These are phyloP conservation scores for Candida orba DNA, from an alignment of 805 yeast genomes.

Conservation along the genomic window DNA sequence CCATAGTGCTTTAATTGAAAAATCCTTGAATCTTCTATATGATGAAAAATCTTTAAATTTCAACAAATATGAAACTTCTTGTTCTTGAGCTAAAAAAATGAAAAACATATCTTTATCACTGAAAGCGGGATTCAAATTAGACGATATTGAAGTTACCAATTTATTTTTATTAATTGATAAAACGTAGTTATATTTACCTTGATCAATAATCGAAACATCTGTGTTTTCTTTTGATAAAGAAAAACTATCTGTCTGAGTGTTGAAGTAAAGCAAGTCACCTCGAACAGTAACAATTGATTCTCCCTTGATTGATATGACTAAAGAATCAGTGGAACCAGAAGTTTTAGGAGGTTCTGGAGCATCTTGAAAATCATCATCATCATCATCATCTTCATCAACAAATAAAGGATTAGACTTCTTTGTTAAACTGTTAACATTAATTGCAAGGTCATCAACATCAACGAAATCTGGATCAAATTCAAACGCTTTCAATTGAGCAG, in stretches of 20 bases:
- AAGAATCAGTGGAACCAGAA: neutral
- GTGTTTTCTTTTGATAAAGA: slow-evolving; percentile 29
- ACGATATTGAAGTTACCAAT: slow-evolving; percentile 36
- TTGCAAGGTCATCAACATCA: slow-evolving; percentile 4
- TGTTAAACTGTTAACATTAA: slow-evolving; percentile 6
- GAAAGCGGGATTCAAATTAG: slow-evolving; percentile 59
- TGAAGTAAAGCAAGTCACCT: slow-evolving; percentile 23
- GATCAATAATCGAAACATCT: slow-evolving; percentile 33
- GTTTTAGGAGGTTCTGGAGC: slow-evolving; percentile 22
- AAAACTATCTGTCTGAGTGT: neutral
- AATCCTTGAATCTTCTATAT: slow-evolving; percentile 45
- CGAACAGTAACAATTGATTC: slow-evolving; percentile 11
- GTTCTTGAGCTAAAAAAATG: slow-evolving; percentile 48
- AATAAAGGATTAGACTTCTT: neutral
- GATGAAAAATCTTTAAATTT: slow-evolving; percentile 38
- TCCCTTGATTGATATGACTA: slow-evolving; percentile 18
- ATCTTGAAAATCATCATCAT: slow-evolving; percentile 25
- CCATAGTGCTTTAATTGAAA: slow-evolving; percentile 50
- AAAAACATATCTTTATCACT: slow-evolving; percentile 50
- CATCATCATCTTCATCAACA: slow-evolving; percentile 22
- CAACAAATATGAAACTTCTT: slow-evolving; percentile 53
- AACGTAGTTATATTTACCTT: slow-evolving; percentile 46
- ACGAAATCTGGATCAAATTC: slow-evolving; percentile 30
- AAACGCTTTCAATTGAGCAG: slow-evolving; percentile 51
- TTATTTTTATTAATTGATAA: slow-evolving; percentile 35